Conservation (phyloP, 352 stramenopile species). For the Phytophthora sojae region DNA sequence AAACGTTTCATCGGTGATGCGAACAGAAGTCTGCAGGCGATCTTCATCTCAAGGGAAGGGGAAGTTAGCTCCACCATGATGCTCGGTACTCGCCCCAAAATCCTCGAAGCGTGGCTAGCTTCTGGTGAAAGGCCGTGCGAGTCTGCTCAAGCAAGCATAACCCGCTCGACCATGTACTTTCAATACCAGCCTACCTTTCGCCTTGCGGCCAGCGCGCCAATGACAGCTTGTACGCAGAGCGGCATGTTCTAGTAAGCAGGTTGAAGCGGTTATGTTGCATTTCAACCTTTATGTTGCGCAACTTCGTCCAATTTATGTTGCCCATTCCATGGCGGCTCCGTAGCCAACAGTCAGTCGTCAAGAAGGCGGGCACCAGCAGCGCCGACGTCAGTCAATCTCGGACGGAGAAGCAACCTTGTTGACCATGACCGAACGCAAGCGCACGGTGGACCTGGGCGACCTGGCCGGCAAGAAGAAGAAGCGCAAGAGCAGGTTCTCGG, state of each 20-base stretch:
- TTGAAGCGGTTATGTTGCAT: neutral
- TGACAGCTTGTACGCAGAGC: too few species aligned
- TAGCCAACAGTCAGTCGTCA: slow-evolving; percentile 8
- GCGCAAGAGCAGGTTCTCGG: slow-evolving; percentile 86
- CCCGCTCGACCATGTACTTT: too few species aligned
- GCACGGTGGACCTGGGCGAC: slow-evolving; percentile 69
- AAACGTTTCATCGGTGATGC: too few species aligned
- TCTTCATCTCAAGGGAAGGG: too few species aligned
- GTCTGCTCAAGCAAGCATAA: too few species aligned
- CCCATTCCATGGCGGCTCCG: slow-evolving; percentile 7
- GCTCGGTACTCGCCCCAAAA: too few species aligned
- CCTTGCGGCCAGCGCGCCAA: too few species aligned
- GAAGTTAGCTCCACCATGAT: too few species aligned
- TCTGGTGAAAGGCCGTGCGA: too few species aligned
- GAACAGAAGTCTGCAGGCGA: too few species aligned
- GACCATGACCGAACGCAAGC: slow-evolving; percentile 73
- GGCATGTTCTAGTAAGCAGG: neutral
- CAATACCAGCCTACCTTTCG: too few species aligned
- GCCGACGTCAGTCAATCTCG: slow-evolving; percentile 14
- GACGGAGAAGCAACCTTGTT: slow-evolving; percentile 6
- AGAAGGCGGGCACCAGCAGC: neutral
- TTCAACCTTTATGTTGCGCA: neutral
- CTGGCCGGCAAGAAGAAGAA: slow-evolving; percentile 50
- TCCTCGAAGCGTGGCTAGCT: too few species aligned
- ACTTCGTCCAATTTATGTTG: neutral